Conservation (phyloP, 2,329 filamentous ascomycete genomes). For the Apiospora hydei region DNA sequence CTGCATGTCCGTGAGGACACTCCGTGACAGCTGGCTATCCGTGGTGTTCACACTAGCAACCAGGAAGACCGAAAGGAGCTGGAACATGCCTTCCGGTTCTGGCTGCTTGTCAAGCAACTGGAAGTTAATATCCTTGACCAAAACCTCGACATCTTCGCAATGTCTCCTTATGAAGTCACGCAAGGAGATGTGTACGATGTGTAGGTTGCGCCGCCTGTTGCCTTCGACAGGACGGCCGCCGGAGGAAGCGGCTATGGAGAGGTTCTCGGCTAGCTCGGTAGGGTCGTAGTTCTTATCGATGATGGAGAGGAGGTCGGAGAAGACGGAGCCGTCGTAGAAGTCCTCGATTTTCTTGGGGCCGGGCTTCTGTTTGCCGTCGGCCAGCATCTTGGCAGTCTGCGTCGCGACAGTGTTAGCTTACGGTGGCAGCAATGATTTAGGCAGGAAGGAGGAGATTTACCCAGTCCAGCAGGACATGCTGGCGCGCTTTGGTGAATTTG, state of each 20-base stretch:
- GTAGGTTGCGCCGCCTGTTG: constrained; percentile 52
- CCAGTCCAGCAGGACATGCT: constrained; percentile 30
- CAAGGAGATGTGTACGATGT: constrained; percentile 61
- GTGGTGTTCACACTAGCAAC: constrained; percentile 68
- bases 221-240: constrained; percentile 55
- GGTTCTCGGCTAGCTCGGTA: constrained; percentile 57
- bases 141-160: constrained; percentile 57
- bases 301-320: constrained; percentile 64
- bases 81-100: constrained; percentile 60
- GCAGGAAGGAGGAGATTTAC: constrained; percentile 34
- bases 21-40: constrained; percentile 59
- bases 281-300: constrained; percentile 65
- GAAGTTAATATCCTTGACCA: constrained; percentile 62
- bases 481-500: constrained; percentile 27
- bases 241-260: constrained; percentile 46
- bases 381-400: constrained; percentile 41
- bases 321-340: constrained; percentile 60
- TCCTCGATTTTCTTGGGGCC: constrained; percentile 57
- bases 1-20: constrained; percentile 52
- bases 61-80: constrained; percentile 69
- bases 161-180: constrained; percentile 63
- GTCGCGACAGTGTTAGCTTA: constrained; percentile 17
- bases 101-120: constrained; percentile 65
- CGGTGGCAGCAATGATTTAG: background rate
- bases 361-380: constrained; percentile 34